Base-by-base conservation (phyloP, 1,284 basidiomycete species). In the Cutaneotrichosporon curvatum region DNA sequence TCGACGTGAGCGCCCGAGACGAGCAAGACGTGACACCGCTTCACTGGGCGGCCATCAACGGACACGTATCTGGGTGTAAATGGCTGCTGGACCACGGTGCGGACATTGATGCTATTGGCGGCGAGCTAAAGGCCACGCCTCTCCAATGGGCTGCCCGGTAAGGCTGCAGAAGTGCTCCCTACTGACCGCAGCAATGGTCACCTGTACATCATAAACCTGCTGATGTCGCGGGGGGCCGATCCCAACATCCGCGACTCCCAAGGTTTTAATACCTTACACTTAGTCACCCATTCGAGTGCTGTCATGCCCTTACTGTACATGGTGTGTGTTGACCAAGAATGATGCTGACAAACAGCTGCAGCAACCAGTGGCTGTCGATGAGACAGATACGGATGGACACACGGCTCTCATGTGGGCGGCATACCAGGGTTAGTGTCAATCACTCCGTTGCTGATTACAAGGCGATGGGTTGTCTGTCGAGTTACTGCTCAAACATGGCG, bases 391-490 rank as follows among this genome's bases (percentile, higher is more conserved):
- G 1, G 87, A 91, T 62, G 94, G 94, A 0, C 95, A 98, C 64
- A 97, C 94, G 0, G 79, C 88, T 0, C 78, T 99, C 44, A 96
- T 97, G 88, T 98, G 95, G 95, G 95, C 95, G 2, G 89, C 91
- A 4, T 98, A 97, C 73, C 95, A 98, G 68, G 72, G 69, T 69
- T 36, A 53, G 60, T 22, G 16, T 2, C 16, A 1, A 4, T 14
- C 3, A 5, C 6, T 3, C 6, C 5, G 2, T 19, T 38, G 42
- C 37, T 47, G 39, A 52, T 37, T 5, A 1, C 40, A 28, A 52
- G 50, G 54, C 41, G 95, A 99, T 62, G 91, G 89, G 1, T 80
- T 98, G 19, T 91, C 87, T 0, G 89, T 98, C 2, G 89, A 96
- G 54, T 73, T 98, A 28, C 73, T 99, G 16, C 78, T 99, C 43